A percentile compares a stretch with the other conserved stretches of the same genome.
Evolutionary conservation across 2,329 filamentous ascomycete species (phyloP).

Genomic region (Coniochaeta sp.): DNA sequence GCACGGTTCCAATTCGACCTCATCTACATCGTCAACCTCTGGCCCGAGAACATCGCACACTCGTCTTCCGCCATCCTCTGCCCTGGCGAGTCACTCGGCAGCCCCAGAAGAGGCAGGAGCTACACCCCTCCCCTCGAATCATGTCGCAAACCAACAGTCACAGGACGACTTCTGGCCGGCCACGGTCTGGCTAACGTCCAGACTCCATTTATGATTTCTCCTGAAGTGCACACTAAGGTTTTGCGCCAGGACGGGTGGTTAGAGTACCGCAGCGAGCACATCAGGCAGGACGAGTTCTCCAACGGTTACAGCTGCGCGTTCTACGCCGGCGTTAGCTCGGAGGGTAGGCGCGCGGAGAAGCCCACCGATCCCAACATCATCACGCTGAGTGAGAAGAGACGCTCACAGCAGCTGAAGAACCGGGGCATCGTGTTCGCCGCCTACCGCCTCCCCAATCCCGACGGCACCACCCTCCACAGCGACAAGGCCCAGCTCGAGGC

Average conservation of each 20-base stretch:
- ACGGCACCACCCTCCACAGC: slow-evolving; percentile 25
- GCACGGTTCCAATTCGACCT: slow-evolving; percentile 49
- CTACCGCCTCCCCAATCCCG: slow-evolving; percentile 39
- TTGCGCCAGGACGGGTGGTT: slow-evolving; percentile 43
- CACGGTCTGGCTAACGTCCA: slow-evolving; percentile 44
- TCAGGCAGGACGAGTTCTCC: slow-evolving; percentile 35
- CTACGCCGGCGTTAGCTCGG: slow-evolving; percentile 29
- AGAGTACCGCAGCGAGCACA: slow-evolving; percentile 39
- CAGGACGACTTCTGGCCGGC: slow-evolving; percentile 45
- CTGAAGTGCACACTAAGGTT: slow-evolving; percentile 40
- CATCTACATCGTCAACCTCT: slow-evolving; percentile 52
- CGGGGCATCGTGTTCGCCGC: slow-evolving; percentile 49
- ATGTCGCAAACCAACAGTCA: slow-evolving; percentile 20
- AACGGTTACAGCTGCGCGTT: slow-evolving; percentile 48
- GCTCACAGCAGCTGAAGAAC: slow-evolving; percentile 22
- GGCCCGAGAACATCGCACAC: slow-evolving; percentile 30
- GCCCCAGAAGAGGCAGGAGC: background rate
- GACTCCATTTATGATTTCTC: slow-evolving; percentile 44
- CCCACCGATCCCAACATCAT: slow-evolving; percentile 12
- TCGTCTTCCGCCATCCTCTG: background rate
- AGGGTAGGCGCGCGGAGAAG: background rate
- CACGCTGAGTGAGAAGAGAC: background rate
- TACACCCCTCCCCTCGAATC: slow-evolving; percentile 6
- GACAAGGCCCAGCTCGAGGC: slow-evolving; percentile 34
- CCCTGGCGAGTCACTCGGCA: slow-evolving; percentile 3